These are phyloP conservation scores for Daldinia loculata DNA, from an alignment of 495 filamentous ascomycete species.

Conservation along the genomic window DNA sequence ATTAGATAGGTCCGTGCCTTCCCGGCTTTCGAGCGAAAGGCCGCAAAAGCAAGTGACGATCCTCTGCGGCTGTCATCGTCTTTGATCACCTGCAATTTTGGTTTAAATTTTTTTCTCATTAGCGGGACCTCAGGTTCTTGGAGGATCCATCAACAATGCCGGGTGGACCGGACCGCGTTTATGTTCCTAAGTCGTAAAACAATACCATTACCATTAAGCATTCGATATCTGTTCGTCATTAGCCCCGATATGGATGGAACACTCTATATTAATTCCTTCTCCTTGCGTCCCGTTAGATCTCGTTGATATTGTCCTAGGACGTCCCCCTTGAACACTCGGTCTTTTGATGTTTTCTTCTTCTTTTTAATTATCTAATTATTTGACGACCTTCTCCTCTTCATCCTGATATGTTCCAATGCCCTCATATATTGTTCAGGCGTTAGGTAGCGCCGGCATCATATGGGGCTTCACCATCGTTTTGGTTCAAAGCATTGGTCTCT, in stretches of 20 bases:
- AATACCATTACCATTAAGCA: background rate
- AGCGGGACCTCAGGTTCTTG: background rate
- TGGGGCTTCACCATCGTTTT: conserved; percentile 60
- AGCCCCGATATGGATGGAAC: background rate
- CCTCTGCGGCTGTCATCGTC: conserved; percentile 1
- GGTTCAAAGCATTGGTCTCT: conserved; percentile 61
- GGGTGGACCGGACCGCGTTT: background rate
- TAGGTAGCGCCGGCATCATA: conserved; percentile 56
- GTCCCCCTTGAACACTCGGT: background rate
- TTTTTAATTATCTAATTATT: background rate
- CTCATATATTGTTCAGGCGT: conserved; percentile 47
- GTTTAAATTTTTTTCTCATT: conserved; percentile 10
- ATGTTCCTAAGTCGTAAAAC: background rate
- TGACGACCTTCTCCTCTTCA: background rate
- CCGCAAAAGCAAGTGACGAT: conserved; percentile 1
- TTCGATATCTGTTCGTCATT: conserved; percentile 26
- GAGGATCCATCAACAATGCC: background rate
- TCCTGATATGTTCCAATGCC: conserved; percentile 50
- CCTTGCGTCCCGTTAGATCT: background rate
- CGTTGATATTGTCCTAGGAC: background rate
- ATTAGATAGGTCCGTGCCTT: background rate
- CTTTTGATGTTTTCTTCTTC: background rate
- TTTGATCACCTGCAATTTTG: conserved; percentile 1
- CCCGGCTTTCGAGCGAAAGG: conserved; percentile 1
- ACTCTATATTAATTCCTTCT: background rate